phyloP scores from a whole-genome alignment of 2,329 filamentous ascomycete genomes.

The Chaetomium olivaceum region DNA sequence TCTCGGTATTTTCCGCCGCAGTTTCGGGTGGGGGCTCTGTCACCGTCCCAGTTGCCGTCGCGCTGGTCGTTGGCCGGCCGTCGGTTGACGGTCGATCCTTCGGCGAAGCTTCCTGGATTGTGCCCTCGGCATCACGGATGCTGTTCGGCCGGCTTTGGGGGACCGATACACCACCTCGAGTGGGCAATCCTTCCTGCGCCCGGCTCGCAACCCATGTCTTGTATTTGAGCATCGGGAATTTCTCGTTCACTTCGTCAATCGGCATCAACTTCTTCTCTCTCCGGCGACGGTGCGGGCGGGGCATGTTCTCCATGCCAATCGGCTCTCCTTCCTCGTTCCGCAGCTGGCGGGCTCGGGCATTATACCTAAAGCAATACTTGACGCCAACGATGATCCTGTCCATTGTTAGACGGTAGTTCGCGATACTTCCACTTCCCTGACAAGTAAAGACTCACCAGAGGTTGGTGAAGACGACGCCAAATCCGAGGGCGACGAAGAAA shows the following conservation, averaged over 20 bases:
- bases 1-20: slow-evolving; percentile 36
- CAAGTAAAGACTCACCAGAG: slow-evolving; percentile 72
- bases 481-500: slow-evolving; percentile 94
- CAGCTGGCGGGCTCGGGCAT: slow-evolving; percentile 83
- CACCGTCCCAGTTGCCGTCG: slow-evolving; percentile 19
- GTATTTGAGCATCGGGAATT: slow-evolving; percentile 95
- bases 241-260: slow-evolving; percentile 98
- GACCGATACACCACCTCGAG: slow-evolving; percentile 78
- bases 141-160: slow-evolving; percentile 73
- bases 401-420: slow-evolving; percentile 3
- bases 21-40: slow-evolving; percentile 22
- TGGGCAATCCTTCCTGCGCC: slow-evolving; percentile 79
- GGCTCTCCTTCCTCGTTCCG: slow-evolving; percentile 83
- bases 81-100: slow-evolving; percentile 51
- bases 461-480: slow-evolving; percentile 98
- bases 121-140: slow-evolving; percentile 65
- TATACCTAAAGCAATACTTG: slow-evolving; percentile 99
- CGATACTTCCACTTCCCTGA: background rate
- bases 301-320: slow-evolving; percentile 84
- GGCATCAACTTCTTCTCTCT: slow-evolving; percentile 98
- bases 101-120: slow-evolving; percentile 46
- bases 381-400: slow-evolving; percentile 97
- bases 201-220: slow-evolving; percentile 88
- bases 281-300: slow-evolving; percentile 78
- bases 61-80: slow-evolving; percentile 39